Evolutionary conservation across 495 filamentous ascomycete genomes (phyloP).

Genomic region (Daldinia decipiens): DNA sequence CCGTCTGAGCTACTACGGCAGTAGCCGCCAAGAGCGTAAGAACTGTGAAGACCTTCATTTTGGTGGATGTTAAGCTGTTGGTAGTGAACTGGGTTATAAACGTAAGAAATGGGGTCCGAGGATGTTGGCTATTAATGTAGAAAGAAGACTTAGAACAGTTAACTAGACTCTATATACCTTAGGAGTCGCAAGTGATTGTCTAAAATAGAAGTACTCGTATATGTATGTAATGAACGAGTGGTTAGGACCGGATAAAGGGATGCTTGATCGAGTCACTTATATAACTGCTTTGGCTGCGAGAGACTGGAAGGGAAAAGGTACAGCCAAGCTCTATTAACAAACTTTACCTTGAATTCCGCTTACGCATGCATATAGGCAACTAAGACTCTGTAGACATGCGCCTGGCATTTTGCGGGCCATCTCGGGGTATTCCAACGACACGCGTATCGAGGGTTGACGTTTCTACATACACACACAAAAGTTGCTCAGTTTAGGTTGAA

Average conservation of each 20-base stretch:
- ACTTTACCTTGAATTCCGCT: slow-evolving; percentile 12
- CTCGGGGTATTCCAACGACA: slow-evolving; percentile 44
- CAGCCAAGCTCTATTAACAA: slow-evolving; percentile 34
- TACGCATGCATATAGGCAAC: slow-evolving; percentile 34
- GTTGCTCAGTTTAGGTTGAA: slow-evolving; percentile 29
- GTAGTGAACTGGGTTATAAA: slow-evolving; percentile 6
- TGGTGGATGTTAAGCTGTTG: slow-evolving; percentile 2
- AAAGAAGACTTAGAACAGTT: slow-evolving; percentile 3
- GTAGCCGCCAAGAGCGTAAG: slow-evolving; percentile 37
- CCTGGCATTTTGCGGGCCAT: slow-evolving; percentile 37
- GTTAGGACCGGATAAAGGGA: neutral
- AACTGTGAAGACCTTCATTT: slow-evolving; percentile 32
- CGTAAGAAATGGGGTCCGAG: neutral
- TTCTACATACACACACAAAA: slow-evolving; percentile 26
- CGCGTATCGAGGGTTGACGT: slow-evolving; percentile 37
- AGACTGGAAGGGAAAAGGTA: slow-evolving; percentile 10
- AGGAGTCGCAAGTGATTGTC: neutral
- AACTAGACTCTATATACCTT: neutral
- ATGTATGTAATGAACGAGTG: slow-evolving; percentile 14
- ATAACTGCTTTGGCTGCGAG: slow-evolving; percentile 10
- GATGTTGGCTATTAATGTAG: neutral
- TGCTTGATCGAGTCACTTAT: slow-evolving; percentile 32
- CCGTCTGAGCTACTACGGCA: slow-evolving; percentile 33
- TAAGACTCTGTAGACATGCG: slow-evolving; percentile 5
- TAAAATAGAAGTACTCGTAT: slow-evolving; percentile 17